phyloP scores from a whole-genome alignment of 345 rosid species.

The Firmiana major region DNA sequence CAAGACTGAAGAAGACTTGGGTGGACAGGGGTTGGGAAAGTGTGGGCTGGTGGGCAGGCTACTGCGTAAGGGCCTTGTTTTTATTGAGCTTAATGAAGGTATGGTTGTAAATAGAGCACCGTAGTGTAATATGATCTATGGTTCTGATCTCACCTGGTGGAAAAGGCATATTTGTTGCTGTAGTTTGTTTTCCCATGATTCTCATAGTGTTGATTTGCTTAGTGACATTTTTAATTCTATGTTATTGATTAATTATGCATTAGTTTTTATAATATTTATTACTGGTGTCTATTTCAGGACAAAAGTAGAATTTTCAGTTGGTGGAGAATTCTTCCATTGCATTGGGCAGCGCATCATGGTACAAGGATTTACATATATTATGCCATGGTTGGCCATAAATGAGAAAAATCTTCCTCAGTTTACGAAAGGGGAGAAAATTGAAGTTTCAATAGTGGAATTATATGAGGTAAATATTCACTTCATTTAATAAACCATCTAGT shows the following conservation, averaged over 20 bases:
- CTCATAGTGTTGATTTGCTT: neutral
- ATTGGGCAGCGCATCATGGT: constrained; percentile 57
- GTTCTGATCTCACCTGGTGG: neutral
- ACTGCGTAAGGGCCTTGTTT: neutral
- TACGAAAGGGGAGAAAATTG: constrained; percentile 62
- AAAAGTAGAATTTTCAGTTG: constrained; percentile 70
- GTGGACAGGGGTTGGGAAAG: neutral
- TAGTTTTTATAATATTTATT: neutral
- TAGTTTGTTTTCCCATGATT: neutral
- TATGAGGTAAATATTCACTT: constrained; percentile 46
- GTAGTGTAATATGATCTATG: neutral
- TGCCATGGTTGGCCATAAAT: constrained; percentile 89
- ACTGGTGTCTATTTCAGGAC: constrained; percentile 45
- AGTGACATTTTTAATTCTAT: neutral
- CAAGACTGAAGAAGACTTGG: neutral
- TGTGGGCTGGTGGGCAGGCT: neutral
- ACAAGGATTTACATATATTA: constrained; percentile 75
- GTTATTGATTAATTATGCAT: neutral
- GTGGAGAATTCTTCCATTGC: constrained; percentile 81
- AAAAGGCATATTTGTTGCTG: constrained; percentile 3
- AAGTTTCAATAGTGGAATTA: constrained; percentile 71
- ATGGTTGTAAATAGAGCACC: neutral
- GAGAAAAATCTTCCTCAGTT: constrained; percentile 78
- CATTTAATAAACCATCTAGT: neutral
- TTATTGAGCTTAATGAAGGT: neutral